These are phyloP conservation scores for Sugiyamaella sp. DNA, from an alignment of 1,139 yeast species.

Conservation along the genomic window DNA sequence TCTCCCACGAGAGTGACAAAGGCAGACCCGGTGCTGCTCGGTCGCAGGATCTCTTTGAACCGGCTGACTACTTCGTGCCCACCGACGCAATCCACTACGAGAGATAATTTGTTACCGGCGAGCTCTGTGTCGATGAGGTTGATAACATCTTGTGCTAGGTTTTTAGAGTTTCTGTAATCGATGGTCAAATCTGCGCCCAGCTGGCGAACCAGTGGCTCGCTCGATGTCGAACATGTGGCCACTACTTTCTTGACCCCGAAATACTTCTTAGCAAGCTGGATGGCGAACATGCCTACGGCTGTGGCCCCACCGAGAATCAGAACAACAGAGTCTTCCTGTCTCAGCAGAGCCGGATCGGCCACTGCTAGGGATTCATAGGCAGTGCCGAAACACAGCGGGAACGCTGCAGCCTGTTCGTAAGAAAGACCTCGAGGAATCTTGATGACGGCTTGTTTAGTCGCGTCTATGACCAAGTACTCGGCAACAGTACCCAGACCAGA, in stretches of 20 bases:
- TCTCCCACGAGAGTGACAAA: constrained; percentile 59
- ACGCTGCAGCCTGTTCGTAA: constrained; percentile 59
- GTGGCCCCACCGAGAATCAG: constrained; percentile 76
- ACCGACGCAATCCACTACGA: constrained; percentile 55
- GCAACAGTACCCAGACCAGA: constrained; percentile 57
- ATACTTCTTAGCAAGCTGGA: constrained; percentile 57
- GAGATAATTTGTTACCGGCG: constrained; percentile 42
- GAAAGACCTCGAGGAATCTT: constrained; percentile 54
- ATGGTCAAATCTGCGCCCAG: constrained; percentile 58
- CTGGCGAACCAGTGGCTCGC: constrained; percentile 48
- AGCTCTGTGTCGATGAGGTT: constrained; percentile 17
- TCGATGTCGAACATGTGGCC: constrained; percentile 48
- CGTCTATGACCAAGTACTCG: constrained; percentile 52
- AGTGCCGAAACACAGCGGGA: constrained; percentile 61
- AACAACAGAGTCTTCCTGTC: constrained; percentile 44
- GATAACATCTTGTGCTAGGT: constrained; percentile 42
- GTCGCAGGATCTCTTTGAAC: constrained; percentile 45
- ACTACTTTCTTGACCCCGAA: constrained; percentile 51
- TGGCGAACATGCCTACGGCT: constrained; percentile 62
- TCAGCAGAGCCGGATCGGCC: constrained; percentile 15
- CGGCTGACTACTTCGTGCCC: constrained; percentile 44
- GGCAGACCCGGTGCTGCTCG: constrained; percentile 46
- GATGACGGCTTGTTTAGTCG: constrained; percentile 46
- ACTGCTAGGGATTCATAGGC: constrained; percentile 50
- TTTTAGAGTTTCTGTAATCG: constrained; percentile 51